Evolutionary conservation across 306 rosid genomes (phyloP).

Genomic region (Sechiopsis laciniata): DNA sequence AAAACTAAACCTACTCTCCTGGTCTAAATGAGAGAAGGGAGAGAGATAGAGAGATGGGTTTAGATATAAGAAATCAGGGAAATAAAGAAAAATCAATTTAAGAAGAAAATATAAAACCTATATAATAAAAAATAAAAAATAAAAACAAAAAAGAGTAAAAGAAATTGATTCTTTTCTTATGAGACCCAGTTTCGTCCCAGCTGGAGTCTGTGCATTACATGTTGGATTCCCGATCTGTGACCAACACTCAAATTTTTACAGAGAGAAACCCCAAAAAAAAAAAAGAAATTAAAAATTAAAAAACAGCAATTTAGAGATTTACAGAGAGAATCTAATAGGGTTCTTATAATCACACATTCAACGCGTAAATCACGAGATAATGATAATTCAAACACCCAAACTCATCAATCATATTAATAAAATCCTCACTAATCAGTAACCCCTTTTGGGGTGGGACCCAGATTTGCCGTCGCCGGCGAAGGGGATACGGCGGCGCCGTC

Average conservation of each 20-base stretch:
- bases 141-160: conserved; percentile 7
- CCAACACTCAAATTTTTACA: conserved; percentile 15
- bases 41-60: conserved; percentile 15
- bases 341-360: conserved; percentile 1
- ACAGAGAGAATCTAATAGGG: conserved; percentile 19
- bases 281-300: no score
- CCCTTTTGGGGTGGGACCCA: conserved; percentile 15
- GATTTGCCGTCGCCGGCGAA: background rate
- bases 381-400: background rate
- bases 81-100: conserved; percentile 5
- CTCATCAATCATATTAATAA: background rate
- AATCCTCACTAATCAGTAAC: background rate
- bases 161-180: conserved; percentile 27
- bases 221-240: conserved; percentile 24
- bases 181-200: conserved; percentile 29
- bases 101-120: conserved; percentile 4
- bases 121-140: no score
- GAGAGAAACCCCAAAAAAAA: background rate
- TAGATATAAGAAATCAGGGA: conserved; percentile 17
- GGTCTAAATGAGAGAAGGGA: conserved; percentile 22
- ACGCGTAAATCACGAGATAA: conserved; percentile 24
- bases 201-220: conserved; percentile 26
- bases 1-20: background rate
- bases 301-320: no score
- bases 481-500: background rate